Base-by-base conservation (phyloP, 1,284 basidiomycete genomes). In the Vanrija sp. region DNA sequence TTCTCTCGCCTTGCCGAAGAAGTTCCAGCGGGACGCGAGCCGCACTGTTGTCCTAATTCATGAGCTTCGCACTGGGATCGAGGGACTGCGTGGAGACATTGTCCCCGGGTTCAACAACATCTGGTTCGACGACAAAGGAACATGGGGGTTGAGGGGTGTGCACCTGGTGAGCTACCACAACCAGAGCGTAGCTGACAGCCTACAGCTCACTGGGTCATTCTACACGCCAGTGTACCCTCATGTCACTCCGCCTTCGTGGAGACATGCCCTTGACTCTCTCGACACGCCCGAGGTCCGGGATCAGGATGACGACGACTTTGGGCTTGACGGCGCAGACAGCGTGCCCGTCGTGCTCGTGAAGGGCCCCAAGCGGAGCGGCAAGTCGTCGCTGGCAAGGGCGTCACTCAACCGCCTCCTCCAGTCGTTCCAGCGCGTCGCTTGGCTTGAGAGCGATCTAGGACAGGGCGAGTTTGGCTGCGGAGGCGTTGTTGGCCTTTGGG, bases 401-500 rank as follows among this genome's bases (percentile, higher is more conserved):
- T 68, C 90, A 3, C 71, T 89, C n/a, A 95, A 97, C 67, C 77
- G 78, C 6, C 77, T 97, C 19, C 73, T 89, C 12, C 76, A 72
- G 25, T 78, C 78, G 79, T 87, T 85, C 72, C 80, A 80, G 21
- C 81, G 80, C 18, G 91, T 97, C 3, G 92, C 91, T 0, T 96
- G 85, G 72, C 81, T 98, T 6, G 94, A 98, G 69, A 89, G 89
- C 55, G 95, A 98, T 76, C 66, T 92, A 3, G 95, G 95, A 10
- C 95, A 98, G 76, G 88, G 90, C 8, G 93, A 98, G 73, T 96
- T 98, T 71, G 88, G 88, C 0, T 87, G 90, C 3, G 86, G 87
- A 0, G 94, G 93, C 0, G 82, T 89, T 72, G 87, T 97, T 3
- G 83, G 90, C 1, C 75, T 98, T 46, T 87, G 87, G 69, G 62